These are phyloP conservation scores for Mallotus repandus DNA, from an alignment of 441 rosid species.

Conservation along the genomic window DNA sequence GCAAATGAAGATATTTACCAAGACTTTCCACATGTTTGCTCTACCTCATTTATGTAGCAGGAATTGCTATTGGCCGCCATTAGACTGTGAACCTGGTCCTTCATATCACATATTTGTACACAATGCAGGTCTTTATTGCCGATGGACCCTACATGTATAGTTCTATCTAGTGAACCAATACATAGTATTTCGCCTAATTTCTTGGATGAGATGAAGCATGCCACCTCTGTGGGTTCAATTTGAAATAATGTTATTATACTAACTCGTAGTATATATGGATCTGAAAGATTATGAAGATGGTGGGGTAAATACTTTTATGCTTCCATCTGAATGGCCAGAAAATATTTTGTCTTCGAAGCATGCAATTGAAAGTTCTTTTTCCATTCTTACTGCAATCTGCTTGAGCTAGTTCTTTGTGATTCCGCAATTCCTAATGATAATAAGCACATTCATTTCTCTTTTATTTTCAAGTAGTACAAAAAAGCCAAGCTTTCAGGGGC, in stretches of 20 bases:
- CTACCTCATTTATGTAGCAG: slow-evolving; percentile 50
- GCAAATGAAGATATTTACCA: no score
- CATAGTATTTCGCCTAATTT: slow-evolving; percentile 55
- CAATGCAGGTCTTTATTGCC: slow-evolving; percentile 40
- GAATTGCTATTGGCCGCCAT: slow-evolving; percentile 47
- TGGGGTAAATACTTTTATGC: slow-evolving; percentile 48
- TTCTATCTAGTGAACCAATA: slow-evolving; percentile 72
- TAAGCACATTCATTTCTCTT: neutral
- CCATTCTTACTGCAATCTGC: slow-evolving; percentile 56
- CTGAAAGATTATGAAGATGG: neutral
- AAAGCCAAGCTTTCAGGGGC: neutral
- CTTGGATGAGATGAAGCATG: slow-evolving; percentile 64
- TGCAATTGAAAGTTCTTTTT: slow-evolving; percentile 49
- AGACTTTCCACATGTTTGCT: no score
- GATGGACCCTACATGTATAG: slow-evolving; percentile 60
- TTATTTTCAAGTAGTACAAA: no score
- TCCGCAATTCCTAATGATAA: slow-evolving; percentile 60
- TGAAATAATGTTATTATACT: slow-evolving; percentile 14
- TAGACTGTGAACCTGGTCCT: slow-evolving; percentile 61
- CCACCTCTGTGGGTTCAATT: slow-evolving; percentile 62
- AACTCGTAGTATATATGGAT: neutral
- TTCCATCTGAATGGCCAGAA: slow-evolving; percentile 85
- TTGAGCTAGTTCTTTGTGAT: slow-evolving; percentile 64
- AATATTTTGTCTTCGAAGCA: slow-evolving; percentile 56
- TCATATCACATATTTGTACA: slow-evolving; percentile 64